These are phyloP conservation scores for Lepidium africanum DNA, from an alignment of 345 rosid species.

Conservation along the genomic window DNA sequence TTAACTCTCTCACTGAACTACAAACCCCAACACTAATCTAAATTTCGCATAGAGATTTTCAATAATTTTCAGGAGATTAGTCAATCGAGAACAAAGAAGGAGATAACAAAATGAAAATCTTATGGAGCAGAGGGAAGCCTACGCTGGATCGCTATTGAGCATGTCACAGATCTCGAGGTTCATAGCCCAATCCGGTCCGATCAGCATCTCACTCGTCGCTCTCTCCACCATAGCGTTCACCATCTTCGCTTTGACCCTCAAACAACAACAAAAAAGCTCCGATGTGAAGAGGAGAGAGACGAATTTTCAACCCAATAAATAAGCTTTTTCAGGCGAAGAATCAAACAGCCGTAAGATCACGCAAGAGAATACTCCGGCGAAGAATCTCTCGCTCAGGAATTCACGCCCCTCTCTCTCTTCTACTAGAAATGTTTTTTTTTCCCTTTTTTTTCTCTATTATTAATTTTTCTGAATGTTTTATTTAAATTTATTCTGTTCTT, in stretches of 20 bases:
- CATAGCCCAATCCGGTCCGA: conserved; percentile 99
- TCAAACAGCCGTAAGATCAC: conserved; percentile 24
- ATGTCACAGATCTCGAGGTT: conserved; percentile 99
- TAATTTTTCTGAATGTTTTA: conserved; percentile 4
- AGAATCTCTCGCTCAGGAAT: conserved; percentile 29
- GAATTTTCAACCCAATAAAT: not conserved
- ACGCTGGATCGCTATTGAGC: conserved; percentile 94
- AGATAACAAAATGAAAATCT: conserved; percentile 2
- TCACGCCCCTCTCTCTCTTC: conserved; percentile 17
- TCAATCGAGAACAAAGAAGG: not conserved
- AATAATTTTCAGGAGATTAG: not conserved
- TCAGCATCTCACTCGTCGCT: conserved; percentile 97
- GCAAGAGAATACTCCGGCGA: conserved; percentile 34
- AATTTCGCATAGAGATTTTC: not conserved
- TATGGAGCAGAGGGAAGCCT: conserved; percentile 14
- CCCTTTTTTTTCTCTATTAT: conserved; percentile 17
- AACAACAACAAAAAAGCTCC: not conserved
- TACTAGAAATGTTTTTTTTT: not conserved
- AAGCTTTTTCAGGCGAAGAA: conserved; percentile 18
- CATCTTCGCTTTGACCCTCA: conserved; percentile 42
- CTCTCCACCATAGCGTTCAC: conserved; percentile 98
- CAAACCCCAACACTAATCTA: not conserved
- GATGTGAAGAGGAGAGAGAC: conserved; percentile 4
- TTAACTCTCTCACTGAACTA: not conserved
- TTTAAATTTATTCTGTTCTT: not conserved